These are phyloP conservation scores for Spinellus fusiger DNA, from an alignment of 192 early-diverging fungal genomes.

Conservation along the genomic window DNA sequence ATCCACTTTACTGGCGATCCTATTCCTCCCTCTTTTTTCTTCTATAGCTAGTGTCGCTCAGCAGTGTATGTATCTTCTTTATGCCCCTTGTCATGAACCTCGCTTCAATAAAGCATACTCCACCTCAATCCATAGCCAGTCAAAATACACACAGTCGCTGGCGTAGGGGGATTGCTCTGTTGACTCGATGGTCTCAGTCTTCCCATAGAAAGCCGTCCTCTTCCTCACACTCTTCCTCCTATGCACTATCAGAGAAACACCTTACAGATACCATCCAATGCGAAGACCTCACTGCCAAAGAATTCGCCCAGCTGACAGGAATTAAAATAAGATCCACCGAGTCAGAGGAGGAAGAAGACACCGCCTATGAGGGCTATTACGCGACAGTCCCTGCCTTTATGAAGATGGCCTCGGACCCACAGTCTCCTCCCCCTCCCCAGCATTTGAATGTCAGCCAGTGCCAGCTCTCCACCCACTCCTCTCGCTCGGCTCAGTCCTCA, in stretches of 20 bases:
- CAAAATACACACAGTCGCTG: slow-evolving; percentile 10
- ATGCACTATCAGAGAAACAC: slow-evolving; percentile 18
- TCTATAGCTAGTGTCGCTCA: too few relatives aligned
- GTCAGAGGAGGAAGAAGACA: not conserved
- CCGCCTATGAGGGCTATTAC: not conserved
- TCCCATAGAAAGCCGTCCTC: not conserved
- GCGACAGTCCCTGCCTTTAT: too few relatives aligned
- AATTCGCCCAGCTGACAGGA: slow-evolving; percentile 29
- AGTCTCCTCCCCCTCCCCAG: too few relatives aligned
- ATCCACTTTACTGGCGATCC: too few relatives aligned
- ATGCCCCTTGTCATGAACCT: slow-evolving; percentile 6
- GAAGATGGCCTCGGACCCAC: too few relatives aligned
- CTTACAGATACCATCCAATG: slow-evolving; percentile 12
- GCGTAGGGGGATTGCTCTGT: slow-evolving; percentile 5
- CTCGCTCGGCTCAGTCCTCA: not conserved
- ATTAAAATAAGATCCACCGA: slow-evolving; percentile 16
- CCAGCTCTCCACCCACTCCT: not conserved
- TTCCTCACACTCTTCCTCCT: slow-evolving; percentile 6
- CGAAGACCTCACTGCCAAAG: slow-evolving; percentile 29
- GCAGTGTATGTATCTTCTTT: not conserved
- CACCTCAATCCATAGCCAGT: not conserved
- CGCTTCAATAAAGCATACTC: slow-evolving; percentile 8
- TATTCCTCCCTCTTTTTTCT: too few relatives aligned
- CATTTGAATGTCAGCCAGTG: too few relatives aligned
- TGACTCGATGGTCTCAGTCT: slow-evolving; percentile 5